Percentiles rank a stretch among this genome's conserved stretches.
These are phyloP conservation scores for Colletotrichum sansevieriae DNA, from an alignment of 2,329 filamentous ascomycete species.

Conservation along the genomic window DNA sequence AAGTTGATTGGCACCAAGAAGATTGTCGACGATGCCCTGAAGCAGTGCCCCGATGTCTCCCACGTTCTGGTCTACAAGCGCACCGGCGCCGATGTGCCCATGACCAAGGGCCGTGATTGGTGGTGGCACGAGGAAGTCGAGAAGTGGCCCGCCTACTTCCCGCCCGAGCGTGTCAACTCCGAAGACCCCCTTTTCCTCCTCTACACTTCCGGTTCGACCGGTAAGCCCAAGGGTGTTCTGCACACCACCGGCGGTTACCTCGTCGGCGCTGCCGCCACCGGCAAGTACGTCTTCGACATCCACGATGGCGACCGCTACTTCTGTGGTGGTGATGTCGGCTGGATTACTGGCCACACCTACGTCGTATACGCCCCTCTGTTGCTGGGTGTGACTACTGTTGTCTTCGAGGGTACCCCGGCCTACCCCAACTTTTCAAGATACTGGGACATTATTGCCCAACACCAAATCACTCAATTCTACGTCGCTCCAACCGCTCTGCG, in stretches of 20 bases:
- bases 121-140: slow-evolving; percentile 99
- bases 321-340: slow-evolving; percentile 97
- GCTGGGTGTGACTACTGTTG: slow-evolving; percentile 92
- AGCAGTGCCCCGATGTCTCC: slow-evolving; percentile 91
- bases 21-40: slow-evolving; percentile 97
- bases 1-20: slow-evolving; percentile 99
- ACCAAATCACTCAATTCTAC: slow-evolving; percentile 97
- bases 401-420: slow-evolving; percentile 97
- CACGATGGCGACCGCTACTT: slow-evolving; percentile 95
- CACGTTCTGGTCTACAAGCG: slow-evolving; percentile 94
- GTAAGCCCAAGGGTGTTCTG: slow-evolving; percentile 99
- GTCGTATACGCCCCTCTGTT: slow-evolving; percentile 96
- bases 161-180: slow-evolving; percentile 89
- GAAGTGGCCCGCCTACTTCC: slow-evolving; percentile 94
- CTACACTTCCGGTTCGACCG: slow-evolving; percentile 97
- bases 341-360: slow-evolving; percentile 99
- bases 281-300: slow-evolving; percentile 99
- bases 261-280: slow-evolving; percentile 91
- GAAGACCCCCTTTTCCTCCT: slow-evolving; percentile 98
- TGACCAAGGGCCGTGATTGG: slow-evolving; percentile 87
- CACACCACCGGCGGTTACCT: slow-evolving; percentile 97
- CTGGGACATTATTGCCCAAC: slow-evolving; percentile 98
- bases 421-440: slow-evolving; percentile 98
- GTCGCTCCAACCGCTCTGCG: slow-evolving; percentile 95
- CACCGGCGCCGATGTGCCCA: slow-evolving; percentile 92